Evolutionary conservation across 345 rosid genomes (phyloP).

Genomic region (Populus alba): DNA sequence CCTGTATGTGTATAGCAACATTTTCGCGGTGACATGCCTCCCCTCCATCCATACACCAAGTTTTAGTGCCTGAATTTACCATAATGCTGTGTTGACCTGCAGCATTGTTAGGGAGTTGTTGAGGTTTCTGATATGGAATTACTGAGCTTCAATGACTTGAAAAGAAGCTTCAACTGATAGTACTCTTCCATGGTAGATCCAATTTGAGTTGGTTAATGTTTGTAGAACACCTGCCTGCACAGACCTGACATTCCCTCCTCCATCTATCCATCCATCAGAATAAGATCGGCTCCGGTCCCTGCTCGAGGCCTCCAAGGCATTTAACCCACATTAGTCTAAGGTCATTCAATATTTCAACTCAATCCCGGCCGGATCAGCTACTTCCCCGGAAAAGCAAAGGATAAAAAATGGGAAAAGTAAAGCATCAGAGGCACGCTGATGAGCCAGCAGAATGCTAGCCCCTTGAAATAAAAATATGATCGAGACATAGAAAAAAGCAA

Average conservation of each 20-base stretch:
- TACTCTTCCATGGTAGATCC: not conserved
- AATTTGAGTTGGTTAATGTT: not conserved
- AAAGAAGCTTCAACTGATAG: not conserved
- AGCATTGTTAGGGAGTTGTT: not conserved
- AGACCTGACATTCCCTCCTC: not conserved
- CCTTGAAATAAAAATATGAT: not conserved
- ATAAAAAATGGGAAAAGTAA: not conserved
- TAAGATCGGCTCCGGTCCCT: not conserved
- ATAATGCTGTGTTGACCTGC: too few species aligned
- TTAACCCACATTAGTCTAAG: not conserved
- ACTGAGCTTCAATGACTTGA: not conserved
- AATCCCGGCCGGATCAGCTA: not conserved
- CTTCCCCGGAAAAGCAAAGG: constrained; percentile 6
- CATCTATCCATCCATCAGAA: not conserved
- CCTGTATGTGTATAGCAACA: too few species aligned
- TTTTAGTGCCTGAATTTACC: too few species aligned
- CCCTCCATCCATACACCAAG: too few species aligned
- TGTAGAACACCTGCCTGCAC: not conserved
- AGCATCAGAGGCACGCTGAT: not conserved
- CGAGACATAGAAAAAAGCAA: not conserved
- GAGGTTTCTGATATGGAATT: not conserved
- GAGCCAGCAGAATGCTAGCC: constrained; percentile 26
- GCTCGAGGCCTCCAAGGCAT: not conserved
- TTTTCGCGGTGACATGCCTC: too few species aligned
- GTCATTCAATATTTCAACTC: not conserved